phyloP scores from a whole-genome alignment of 2,329 filamentous ascomycete genomes.

The Myriosclerotinia scirpicola region DNA sequence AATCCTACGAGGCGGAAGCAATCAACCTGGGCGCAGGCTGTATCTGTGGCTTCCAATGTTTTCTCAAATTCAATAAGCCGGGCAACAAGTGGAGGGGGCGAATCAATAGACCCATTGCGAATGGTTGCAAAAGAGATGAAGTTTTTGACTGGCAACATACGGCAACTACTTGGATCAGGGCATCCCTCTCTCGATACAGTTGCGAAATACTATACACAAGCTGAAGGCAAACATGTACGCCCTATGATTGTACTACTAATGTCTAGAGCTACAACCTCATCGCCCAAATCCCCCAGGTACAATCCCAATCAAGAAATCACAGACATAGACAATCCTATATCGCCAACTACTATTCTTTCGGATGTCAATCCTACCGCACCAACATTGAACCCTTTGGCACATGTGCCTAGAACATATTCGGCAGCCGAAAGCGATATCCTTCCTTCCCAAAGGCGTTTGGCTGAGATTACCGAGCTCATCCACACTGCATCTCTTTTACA shows the following conservation, averaged over 20 bases:
- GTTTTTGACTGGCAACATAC: constrained; percentile 89
- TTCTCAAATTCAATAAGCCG: constrained; percentile 63
- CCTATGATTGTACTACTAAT: constrained; percentile 94
- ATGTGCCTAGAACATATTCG: constrained; percentile 37
- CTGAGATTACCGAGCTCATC: constrained; percentile 96
- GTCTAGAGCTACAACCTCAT: constrained; percentile 85
- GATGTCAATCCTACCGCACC: constrained; percentile 75
- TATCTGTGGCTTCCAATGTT: constrained; percentile 68
- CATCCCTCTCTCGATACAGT: constrained; percentile 93
- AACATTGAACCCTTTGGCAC: constrained; percentile 53
- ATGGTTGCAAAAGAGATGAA: constrained; percentile 97
- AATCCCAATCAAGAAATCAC: constrained; percentile 37
- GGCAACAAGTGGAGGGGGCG: constrained; percentile 57
- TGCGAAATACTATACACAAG: constrained; percentile 96
- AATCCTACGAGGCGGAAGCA: constrained; percentile 49
- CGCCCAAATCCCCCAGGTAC: constrained; percentile 60
- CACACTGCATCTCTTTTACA: constrained; percentile 95
- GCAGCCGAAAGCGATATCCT: constrained; percentile 66
- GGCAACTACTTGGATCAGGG: constrained; percentile 87
- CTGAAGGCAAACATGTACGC: constrained; percentile 94
- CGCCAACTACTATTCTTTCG: constrained; percentile 61
- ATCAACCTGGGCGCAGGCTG: constrained; percentile 76
- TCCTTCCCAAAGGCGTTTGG: constrained; percentile 86
- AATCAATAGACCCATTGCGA: constrained; percentile 82
- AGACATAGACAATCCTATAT: constrained; percentile 60